Evolutionary conservation across 345 rosid species (phyloP).

Genomic region (Raphanus raphanistrum): DNA sequence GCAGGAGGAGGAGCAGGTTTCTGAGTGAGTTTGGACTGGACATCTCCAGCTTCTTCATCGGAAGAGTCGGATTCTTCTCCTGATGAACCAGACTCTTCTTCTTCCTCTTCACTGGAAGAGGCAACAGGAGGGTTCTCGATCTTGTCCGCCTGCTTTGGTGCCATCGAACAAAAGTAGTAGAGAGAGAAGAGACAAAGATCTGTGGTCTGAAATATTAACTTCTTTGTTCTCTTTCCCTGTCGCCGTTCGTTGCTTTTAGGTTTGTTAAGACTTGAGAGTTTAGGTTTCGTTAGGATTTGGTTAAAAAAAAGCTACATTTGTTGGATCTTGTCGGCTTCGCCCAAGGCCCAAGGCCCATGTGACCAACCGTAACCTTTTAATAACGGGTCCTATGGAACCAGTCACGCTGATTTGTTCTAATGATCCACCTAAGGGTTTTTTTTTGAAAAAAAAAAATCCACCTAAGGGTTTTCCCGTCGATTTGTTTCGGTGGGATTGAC

Average conservation of each 20-base stretch:
- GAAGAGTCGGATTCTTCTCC: conserved; percentile 1
- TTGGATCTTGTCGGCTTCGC: background rate
- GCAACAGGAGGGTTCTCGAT: background rate
- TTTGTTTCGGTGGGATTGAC: too few species aligned
- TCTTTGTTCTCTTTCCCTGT: background rate
- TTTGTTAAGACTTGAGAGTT: background rate
- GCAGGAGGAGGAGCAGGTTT: background rate
- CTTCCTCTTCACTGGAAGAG: background rate
- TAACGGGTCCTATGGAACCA: too few species aligned
- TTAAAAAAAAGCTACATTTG: background rate
- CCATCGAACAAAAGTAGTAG: background rate
- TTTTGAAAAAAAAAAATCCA: too few species aligned
- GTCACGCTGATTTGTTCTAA: too few species aligned
- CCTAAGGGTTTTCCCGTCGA: too few species aligned
- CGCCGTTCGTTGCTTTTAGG: background rate
- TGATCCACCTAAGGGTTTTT: too few species aligned
- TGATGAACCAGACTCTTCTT: background rate
- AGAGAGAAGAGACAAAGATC: background rate
- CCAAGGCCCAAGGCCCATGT: background rate
- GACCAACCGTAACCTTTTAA: background rate
- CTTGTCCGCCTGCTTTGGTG: background rate
- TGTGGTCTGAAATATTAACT: background rate
- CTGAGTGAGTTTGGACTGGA: background rate
- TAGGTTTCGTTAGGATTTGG: background rate
- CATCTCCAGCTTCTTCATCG: background rate